Base-by-base conservation (phyloP, 1,284 basidiomycete species). In the Erythrobasidium hasegawianum region DNA sequence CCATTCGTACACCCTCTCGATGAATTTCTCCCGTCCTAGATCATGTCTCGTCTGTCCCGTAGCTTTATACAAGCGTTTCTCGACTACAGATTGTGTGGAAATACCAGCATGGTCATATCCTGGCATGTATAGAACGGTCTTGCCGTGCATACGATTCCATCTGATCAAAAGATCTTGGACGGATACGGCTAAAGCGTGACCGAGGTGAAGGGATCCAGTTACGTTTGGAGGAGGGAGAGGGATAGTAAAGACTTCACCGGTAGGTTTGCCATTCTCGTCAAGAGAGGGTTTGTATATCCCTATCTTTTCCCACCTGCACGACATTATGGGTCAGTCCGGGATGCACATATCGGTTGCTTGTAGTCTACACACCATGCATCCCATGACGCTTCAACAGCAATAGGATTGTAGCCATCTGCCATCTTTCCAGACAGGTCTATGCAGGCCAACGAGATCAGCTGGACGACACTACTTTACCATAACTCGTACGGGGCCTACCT, bases 81-180 rank as follows among this genome's bases (percentile, higher is more conserved):
- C 96, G 2, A 98, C 96, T 27, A 99, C 95, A 56, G 91, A 92
- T 78, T 99, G 96, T 0, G 96, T 98, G 0, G 95, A 95, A 71
- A 99, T 98, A 73, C 95, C 94, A 3, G 96, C 96, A 76, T 99
- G 96, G 78, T 99, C 96, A 75, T 94, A 98, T 8, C 96, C 96
- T 0, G 96, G 96, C 2, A 88, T 85, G 75, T 89, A 98, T 1
- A 97, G 81, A 0, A 88, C 88, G 3, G 91, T 90, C 79, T 88
- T 92, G 2, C 95, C 95, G 59, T 89, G 81, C 96, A 99, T 99
- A 39, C 92, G 88, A 78, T 94, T 91, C 92, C 93, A 97, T 76
- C 93, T 84, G 64, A 91, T 81, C 67, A 97, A 79, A 1, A 85
- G 81, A 77, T 99, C 96, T 77, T 98, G 94, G 68, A 99, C 88